Evolutionary conservation across 2,329 filamentous ascomycete genomes (phyloP).

Genomic region (Chaetomium olivaceum): DNA sequence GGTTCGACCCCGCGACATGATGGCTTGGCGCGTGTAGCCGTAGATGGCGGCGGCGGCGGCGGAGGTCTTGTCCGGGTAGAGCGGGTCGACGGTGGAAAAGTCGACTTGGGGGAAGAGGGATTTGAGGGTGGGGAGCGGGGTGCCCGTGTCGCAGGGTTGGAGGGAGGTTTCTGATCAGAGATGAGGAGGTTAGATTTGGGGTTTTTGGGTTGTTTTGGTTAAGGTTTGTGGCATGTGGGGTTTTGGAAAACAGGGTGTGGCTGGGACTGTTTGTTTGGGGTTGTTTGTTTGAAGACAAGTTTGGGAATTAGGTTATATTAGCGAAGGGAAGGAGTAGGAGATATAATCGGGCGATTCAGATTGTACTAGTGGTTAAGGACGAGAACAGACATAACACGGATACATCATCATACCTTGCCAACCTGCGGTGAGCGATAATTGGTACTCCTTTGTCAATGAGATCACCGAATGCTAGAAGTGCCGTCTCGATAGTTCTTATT

Average conservation of each 20-base stretch:
- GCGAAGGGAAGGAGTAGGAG: neutral
- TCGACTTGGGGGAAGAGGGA: constrained; percentile 57
- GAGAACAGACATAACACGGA: constrained; percentile 31
- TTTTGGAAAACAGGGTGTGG: too few relatives aligned
- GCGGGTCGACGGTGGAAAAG: constrained; percentile 57
- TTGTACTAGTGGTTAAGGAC: too few relatives aligned
- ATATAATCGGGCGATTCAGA: neutral
- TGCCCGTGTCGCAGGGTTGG: constrained; percentile 64
- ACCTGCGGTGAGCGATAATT: constrained; percentile 57
- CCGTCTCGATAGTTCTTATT: constrained; percentile 65
- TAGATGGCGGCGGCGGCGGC: constrained; percentile 48
- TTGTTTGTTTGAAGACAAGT: too few relatives aligned
- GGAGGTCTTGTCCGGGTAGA: constrained; percentile 64
- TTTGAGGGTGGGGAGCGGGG: constrained; percentile 45
- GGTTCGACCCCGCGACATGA: constrained; percentile 56
- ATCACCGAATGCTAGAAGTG: constrained; percentile 58
- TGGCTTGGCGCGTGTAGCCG: constrained; percentile 52
- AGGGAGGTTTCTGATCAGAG: constrained; percentile 52
- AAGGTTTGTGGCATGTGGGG: neutral
- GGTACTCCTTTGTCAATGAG: constrained; percentile 55
- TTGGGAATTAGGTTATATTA: too few relatives aligned
- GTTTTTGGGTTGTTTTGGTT: constrained; percentile 5
- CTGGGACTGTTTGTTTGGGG: neutral
- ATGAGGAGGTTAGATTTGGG: neutral
- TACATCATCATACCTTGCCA: constrained; percentile 59